Evolutionary conservation across 2,329 filamentous ascomycete species (phyloP).

Genomic region (Pseudophaeomoniella oleicola): DNA sequence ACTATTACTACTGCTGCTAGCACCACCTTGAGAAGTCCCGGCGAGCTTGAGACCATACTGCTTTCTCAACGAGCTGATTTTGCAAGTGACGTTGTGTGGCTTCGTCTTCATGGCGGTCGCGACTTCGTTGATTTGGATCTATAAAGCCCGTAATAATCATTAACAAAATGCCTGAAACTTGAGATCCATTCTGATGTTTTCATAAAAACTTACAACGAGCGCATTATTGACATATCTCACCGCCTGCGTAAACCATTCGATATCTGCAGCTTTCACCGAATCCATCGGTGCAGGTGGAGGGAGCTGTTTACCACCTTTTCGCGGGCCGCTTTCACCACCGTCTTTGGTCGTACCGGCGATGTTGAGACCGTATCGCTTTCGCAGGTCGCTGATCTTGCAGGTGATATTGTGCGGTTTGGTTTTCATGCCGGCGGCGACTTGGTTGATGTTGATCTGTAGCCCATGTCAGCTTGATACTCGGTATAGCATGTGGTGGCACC

Average conservation of each 20-base stretch:
- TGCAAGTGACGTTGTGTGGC: conserved; percentile 1
- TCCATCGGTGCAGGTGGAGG: too few relatives aligned
- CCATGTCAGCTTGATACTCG: neutral
- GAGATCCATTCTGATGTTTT: too few relatives aligned
- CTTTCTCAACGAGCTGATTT: neutral
- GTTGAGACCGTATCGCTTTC: conserved; percentile 1
- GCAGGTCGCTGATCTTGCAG: conserved; percentile 1
- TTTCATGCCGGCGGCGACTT: neutral
- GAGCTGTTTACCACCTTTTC: too few relatives aligned
- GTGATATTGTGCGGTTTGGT: conserved; percentile 2
- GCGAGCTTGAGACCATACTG: conserved; percentile 1
- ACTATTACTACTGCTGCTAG: too few relatives aligned
- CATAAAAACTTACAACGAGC: neutral
- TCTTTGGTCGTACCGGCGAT: neutral
- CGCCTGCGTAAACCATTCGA: neutral
- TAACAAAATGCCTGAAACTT: too few relatives aligned
- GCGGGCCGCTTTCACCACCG: neutral
- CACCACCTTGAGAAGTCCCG: neutral
- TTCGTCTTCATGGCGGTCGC: conserved; percentile 1
- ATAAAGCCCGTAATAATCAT: too few relatives aligned
- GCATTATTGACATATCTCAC: neutral
- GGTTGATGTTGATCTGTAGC: neutral
- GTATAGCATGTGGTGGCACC: too few relatives aligned
- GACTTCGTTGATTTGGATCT: neutral
- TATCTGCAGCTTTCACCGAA: neutral